These are phyloP conservation scores for Pezicula radicicola DNA, from an alignment of 2,329 filamentous ascomycete genomes.

Conservation along the genomic window DNA sequence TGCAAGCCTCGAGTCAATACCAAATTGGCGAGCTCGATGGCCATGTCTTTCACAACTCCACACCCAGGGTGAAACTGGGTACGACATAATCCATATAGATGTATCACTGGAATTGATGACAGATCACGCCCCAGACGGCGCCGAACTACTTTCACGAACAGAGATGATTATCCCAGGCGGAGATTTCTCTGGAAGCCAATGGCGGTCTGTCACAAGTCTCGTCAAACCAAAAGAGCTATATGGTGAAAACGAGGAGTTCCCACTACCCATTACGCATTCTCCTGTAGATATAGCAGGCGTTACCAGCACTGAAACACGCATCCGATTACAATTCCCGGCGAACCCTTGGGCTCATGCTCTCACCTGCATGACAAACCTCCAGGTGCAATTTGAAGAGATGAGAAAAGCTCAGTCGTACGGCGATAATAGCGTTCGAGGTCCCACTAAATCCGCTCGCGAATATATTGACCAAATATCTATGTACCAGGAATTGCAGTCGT, in stretches of 20 bases:
- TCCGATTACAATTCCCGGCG: constrained; percentile 26
- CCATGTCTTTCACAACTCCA: constrained; percentile 54
- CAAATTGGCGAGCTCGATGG: constrained; percentile 56
- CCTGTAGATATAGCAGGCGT: constrained; percentile 13
- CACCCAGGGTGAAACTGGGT: constrained; percentile 47
- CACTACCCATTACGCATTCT: constrained; percentile 9
- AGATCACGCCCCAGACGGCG: constrained; percentile 54
- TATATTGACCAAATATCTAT: constrained; percentile 60
- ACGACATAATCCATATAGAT: constrained; percentile 61
- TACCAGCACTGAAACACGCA: constrained; percentile 15
- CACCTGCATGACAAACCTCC: constrained; percentile 19
- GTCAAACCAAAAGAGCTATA: constrained; percentile 54
- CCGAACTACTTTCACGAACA: constrained; percentile 56
- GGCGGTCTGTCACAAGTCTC: constrained; percentile 59
- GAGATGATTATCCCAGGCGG: constrained; percentile 56
- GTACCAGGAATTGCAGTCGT: constrained; percentile 65
- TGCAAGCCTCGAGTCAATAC: constrained; percentile 46
- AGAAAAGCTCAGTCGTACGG: constrained; percentile 35
- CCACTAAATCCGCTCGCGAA: constrained; percentile 42
- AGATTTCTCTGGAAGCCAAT: constrained; percentile 51
- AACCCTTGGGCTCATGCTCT: constrained; percentile 27
- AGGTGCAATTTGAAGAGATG: constrained; percentile 34
- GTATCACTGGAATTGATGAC: constrained; percentile 56
- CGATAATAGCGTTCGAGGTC: constrained; percentile 31
- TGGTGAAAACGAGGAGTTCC: constrained; percentile 36